Percentiles rank a stretch among this genome's conserved stretches.
Conservation (phyloP, 805 yeast genomes). For the Blastobotrys attinorum region DNA sequence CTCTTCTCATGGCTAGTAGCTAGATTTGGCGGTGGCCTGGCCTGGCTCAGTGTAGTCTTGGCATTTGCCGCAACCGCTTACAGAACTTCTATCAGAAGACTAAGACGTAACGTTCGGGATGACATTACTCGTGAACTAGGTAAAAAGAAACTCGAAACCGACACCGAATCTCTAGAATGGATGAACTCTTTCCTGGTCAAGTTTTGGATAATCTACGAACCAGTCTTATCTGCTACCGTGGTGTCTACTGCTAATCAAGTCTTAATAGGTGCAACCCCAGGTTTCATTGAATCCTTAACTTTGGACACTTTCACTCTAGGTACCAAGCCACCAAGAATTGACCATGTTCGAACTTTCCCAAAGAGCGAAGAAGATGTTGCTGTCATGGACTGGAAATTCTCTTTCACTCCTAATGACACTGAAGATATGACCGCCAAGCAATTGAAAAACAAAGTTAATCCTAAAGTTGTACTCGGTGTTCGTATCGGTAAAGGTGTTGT, state of each 20-base stretch:
- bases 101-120: constrained; percentile 67
- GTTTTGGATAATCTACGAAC: constrained; percentile 89
- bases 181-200: constrained; percentile 78
- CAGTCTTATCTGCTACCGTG: constrained; percentile 77
- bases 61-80: constrained; percentile 59
- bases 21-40: constrained; percentile 63
- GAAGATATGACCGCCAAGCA: constrained; percentile 84
- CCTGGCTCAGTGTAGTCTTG: constrained; percentile 71
- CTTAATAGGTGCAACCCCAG: constrained; percentile 75
- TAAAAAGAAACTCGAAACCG: constrained; percentile 72
- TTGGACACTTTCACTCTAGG: constrained; percentile 86
- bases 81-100: constrained; percentile 74
- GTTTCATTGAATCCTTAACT: constrained; percentile 76
- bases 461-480: constrained; percentile 67
- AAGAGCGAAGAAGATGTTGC: constrained; percentile 89
- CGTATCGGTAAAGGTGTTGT: constrained; percentile 68
- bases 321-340: constrained; percentile 91
- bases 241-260: constrained; percentile 80
- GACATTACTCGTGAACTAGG: constrained; percentile 81
- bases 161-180: constrained; percentile 95
- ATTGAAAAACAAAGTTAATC: constrained; percentile 74
- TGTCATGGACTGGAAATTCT: constrained; percentile 95
- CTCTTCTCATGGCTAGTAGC: constrained; percentile 74
- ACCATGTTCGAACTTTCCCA: constrained; percentile 78
- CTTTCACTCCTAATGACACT: constrained; percentile 85